Base-by-base conservation (phyloP, 805 yeast genomes). In the Pichia ethanolica region DNA sequence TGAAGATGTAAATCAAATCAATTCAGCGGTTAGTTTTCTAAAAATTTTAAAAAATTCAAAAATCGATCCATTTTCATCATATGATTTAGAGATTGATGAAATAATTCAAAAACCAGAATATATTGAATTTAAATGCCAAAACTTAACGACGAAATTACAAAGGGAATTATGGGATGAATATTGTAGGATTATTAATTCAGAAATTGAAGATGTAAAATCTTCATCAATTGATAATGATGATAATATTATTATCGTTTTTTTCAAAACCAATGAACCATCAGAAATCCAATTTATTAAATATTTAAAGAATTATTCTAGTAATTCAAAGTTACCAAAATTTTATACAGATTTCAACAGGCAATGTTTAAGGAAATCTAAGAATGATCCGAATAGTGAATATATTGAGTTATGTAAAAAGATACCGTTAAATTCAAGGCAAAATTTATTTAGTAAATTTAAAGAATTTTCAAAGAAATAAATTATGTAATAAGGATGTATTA, bases 81-180 rank as follows among this genome's bases (percentile, higher is more conserved):
- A 50, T 42, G 57, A 58, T 40, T 39, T 57, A 12, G 60, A 56
- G 45, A 41, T 52, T n/a, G 56, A 49, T 3, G 51, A 48, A 6
- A 42, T 67, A 7, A 37, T 56, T 9, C 44, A 53, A 37, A 50
- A 53, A 14, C 62, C 68, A 0, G 59, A 52, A 28, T 66, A 53
- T 46, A 53, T 52, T 14, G 55, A 49, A 2, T 8, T 44, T 7
- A 7, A 34, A 5, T 42, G 43, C 25, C 35, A 48, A 7, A 13
- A 6, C 5, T 43, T 65, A 5, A 60, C 57, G 10, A 45, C 47
- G 20, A 56, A 59, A 14, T 33, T 42, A 8, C 48, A 45, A 35
- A 49, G 61, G 40, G 51, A 51, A 7, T 5, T 48, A 2, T 53
- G 50, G 45, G 56, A 53, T 39, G 45, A 42, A 9, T 50, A 52